Evolutionary conservation across 192 early-diverging fungal genomes (phyloP).

Genomic region (Coemansia sp.): DNA sequence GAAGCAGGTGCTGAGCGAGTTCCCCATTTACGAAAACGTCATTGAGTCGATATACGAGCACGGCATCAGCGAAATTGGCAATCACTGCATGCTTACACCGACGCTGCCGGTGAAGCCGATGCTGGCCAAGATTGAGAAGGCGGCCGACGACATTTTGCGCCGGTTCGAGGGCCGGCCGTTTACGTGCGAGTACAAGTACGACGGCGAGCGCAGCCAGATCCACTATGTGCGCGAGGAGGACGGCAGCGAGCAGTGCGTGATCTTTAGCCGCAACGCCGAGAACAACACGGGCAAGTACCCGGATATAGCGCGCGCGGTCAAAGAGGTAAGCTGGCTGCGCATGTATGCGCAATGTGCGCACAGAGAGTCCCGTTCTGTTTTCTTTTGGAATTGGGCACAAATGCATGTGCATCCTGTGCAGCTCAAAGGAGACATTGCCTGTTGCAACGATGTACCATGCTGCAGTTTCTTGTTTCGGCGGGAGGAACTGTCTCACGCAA

Average conservation of each 20-base stretch:
- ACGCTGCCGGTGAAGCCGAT: constrained; percentile 98
- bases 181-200: constrained; percentile 99
- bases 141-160: constrained; percentile 85
- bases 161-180: constrained; percentile 89
- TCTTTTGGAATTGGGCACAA: not conserved
- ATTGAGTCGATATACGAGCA: constrained; percentile 78
- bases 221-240: constrained; percentile 65
- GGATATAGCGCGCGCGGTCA: constrained; percentile 78
- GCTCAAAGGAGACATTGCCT: too few species aligned
- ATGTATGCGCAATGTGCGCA: too few species aligned
- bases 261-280: constrained; percentile 95
- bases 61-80: constrained; percentile 62
- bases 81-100: constrained; percentile 87
- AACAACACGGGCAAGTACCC: constrained; percentile 91
- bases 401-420: too few species aligned
- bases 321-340: constrained; percentile 70
- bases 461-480: constrained; percentile 1
- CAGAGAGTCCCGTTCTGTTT: not conserved
- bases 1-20: constrained; percentile 68
- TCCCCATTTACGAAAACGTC: constrained; percentile 90
- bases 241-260: constrained; percentile 57
- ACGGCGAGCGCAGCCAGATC: constrained; percentile 95
- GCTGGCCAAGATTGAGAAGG: constrained; percentile 98
- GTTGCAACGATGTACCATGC: too few species aligned
- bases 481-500: too few species aligned